Percentiles rank a stretch among this genome's conserved stretches.
phyloP scores from a whole-genome alignment of 805 yeast genomes.

The Zygotorulaspora sp. region DNA sequence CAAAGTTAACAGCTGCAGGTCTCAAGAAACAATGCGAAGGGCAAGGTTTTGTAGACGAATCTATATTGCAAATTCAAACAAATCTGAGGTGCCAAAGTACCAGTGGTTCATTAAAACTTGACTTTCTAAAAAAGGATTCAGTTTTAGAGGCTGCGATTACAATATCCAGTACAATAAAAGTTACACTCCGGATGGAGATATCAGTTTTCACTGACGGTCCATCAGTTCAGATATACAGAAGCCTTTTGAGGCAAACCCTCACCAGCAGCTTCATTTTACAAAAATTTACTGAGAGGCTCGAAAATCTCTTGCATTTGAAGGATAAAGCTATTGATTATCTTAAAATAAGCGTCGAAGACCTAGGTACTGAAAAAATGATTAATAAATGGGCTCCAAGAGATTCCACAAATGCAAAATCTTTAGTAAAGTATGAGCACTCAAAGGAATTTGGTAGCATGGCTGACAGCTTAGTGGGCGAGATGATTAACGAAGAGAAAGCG shows the following conservation, averaged over 20 bases:
- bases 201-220: background rate
- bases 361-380: slow-evolving; percentile 22
- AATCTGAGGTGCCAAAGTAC: slow-evolving; percentile 3
- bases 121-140: slow-evolving; percentile 1
- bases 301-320: slow-evolving; percentile 24
- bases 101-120: slow-evolving; percentile 1
- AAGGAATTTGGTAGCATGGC: slow-evolving; percentile 4
- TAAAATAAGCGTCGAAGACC: slow-evolving; percentile 26
- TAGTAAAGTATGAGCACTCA: slow-evolving; percentile 19
- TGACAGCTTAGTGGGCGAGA: slow-evolving; percentile 4
- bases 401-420: slow-evolving; percentile 25
- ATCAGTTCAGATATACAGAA: slow-evolving; percentile 5
- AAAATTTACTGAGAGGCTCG: slow-evolving; percentile 9
- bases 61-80: slow-evolving; percentile 8
- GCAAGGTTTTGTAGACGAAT: slow-evolving; percentile 19
- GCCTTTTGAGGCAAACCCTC: slow-evolving; percentile 7
- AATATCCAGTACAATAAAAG: slow-evolving; percentile 8
- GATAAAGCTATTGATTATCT: slow-evolving; percentile 34
- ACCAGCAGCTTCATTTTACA: slow-evolving; percentile 3
- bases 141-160: slow-evolving; percentile 4
- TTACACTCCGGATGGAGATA: slow-evolving; percentile 4
- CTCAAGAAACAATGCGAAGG: slow-evolving; percentile 13
- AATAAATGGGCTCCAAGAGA: slow-evolving; percentile 35
- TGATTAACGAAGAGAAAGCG: background rate
- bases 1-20: slow-evolving; percentile 3